Base-by-base conservation (phyloP, 2,329 filamentous ascomycete genomes). In the Clathrospora elynae region DNA sequence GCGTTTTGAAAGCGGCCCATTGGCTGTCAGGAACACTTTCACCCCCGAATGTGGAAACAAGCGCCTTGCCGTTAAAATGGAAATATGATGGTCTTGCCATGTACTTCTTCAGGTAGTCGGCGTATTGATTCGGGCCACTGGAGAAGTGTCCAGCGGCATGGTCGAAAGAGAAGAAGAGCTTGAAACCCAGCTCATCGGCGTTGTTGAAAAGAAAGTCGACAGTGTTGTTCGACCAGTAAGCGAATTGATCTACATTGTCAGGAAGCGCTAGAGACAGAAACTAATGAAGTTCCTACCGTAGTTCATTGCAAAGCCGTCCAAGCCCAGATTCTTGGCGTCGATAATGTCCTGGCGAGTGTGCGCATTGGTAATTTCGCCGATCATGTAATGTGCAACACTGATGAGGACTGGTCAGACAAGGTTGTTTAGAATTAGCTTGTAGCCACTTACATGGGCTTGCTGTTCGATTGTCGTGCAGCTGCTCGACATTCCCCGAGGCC, bases 81-180 rank as follows among this genome's bases (percentile, higher is more conserved):
- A 59, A 67, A 39, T 70, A 70, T 2, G 62, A 61, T 0, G 47
- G 18, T 22, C 57, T 39, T 4, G 18, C 34, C 5, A 49, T 49
- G 17, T 66, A 67, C 1, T 49, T 25, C 4, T 55, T 34, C 14
- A 70, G 49, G 25, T 66, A 56, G 6, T 53, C 42, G 2, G 60
- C 46, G 42, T 67, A 68, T 3, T 64, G 36, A 6, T 47, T 37
- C 4, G 66, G 62, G 17, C 59, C 31, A 5, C 33, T 42, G 8
- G 38, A 54, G 48, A 61, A 49, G 23, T 55, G 35, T 11, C 46
- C 45, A 5, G 48, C 37, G 23, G 46, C 55, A 49, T 67, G 64
- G 35, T 71, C 67, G 35, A 71, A 70, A n/a, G 62, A 67, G 46
- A 71, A 71, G 53, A 70, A 71, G 16, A 71, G 58, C 6, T 57